These are phyloP conservation scores for Punica granatum DNA, from an alignment of 345 rosid genomes.

Conservation along the genomic window DNA sequence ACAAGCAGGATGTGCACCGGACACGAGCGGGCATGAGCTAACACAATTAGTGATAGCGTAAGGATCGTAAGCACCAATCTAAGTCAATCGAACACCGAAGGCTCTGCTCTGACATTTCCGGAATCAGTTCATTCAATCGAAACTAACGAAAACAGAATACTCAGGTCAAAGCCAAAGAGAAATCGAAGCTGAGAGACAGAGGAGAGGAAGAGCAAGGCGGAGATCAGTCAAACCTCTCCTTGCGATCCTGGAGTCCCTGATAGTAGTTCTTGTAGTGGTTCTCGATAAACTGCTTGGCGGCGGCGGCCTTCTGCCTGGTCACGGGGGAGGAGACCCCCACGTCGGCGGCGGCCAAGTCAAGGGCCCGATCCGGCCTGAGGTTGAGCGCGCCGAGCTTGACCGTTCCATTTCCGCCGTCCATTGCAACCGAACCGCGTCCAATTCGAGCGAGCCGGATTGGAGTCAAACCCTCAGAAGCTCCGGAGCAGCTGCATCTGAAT, in stretches of 20 bases:
- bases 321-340: slow-evolving; percentile 89
- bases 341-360: slow-evolving; percentile 49
- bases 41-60: neutral
- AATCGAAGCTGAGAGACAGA: neutral
- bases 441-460: neutral
- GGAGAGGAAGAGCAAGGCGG: neutral
- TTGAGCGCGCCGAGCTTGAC: slow-evolving; percentile 58
- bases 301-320: slow-evolving; percentile 93
- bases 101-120: neutral
- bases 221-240: slow-evolving; percentile 50
- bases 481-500: slow-evolving; percentile 1
- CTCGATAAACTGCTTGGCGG: slow-evolving; percentile 97
- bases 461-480: neutral
- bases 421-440: slow-evolving; percentile 10
- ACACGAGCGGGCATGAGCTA: neutral
- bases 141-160: neutral
- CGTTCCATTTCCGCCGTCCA: slow-evolving; percentile 92
- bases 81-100: neutral
- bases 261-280: slow-evolving; percentile 87
- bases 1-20: neutral
- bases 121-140: neutral
- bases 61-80: neutral
- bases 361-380: slow-evolving; percentile 52
- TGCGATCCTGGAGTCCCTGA: slow-evolving; percentile 93
- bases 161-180: neutral